These are phyloP conservation scores for Dysphania ambrosioides DNA, from an alignment of 148 eudicot species.

Conservation along the genomic window DNA sequence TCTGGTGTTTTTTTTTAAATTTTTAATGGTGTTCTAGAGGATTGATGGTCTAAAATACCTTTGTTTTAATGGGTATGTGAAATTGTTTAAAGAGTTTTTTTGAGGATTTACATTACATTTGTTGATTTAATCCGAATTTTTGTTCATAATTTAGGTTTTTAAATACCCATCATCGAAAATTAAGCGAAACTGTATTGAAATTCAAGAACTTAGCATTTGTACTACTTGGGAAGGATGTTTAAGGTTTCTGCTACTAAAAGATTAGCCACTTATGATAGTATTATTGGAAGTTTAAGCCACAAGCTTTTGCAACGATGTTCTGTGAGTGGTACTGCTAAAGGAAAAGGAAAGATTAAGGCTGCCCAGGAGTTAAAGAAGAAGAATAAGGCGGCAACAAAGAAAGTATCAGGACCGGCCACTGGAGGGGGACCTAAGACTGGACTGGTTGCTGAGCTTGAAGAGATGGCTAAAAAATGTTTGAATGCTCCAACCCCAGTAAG, in stretches of 20 bases:
- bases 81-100: background rate
- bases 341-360: conserved; percentile 62
- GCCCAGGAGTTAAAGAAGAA: conserved; percentile 45
- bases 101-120: background rate
- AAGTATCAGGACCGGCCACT: conserved; percentile 29
- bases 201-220: background rate
- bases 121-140: background rate
- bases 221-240: conserved; percentile 22
- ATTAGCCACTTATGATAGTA: conserved; percentile 29
- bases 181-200: background rate
- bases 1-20: no score
- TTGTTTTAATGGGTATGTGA: background rate
- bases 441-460: conserved; percentile 39
- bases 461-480: conserved; percentile 59
- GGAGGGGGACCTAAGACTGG: conserved; percentile 39
- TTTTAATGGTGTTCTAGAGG: background rate
- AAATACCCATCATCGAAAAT: background rate
- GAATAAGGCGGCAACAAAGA: conserved; percentile 49
- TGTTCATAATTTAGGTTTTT: conserved; percentile 2
- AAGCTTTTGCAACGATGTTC: conserved; percentile 65
- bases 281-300: conserved; percentile 40
- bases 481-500: conserved; percentile 55
- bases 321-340: conserved; percentile 91
- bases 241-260: conserved; percentile 29
- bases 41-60: background rate